Percentiles rank a stretch among this genome's conserved stretches.
Conservation (phyloP, 2,329 filamentous ascomycete genomes). For the Penicillium sp. region DNA sequence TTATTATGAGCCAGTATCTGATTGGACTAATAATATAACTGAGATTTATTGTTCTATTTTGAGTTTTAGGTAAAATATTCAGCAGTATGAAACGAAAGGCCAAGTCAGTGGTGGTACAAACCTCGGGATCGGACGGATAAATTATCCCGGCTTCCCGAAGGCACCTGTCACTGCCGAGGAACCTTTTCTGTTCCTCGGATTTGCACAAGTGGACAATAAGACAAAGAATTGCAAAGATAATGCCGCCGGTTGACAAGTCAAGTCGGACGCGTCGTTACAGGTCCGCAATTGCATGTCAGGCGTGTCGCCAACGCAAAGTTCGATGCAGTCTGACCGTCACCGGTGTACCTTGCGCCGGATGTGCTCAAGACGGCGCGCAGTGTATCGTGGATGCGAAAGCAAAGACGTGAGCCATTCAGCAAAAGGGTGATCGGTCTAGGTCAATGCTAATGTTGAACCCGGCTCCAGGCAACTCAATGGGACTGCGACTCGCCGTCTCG, state of each 20-base stretch:
- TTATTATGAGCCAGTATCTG: background rate
- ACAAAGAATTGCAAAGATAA: background rate
- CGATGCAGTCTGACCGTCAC: constrained; percentile 22
- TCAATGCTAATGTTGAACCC: background rate
- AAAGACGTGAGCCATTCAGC: constrained; percentile 6
- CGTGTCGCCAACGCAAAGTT: constrained; percentile 21
- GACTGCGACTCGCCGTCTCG: background rate
- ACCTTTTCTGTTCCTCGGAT: background rate
- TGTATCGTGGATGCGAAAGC: constrained; percentile 24
- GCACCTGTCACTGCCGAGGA: background rate
- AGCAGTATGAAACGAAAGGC: background rate
- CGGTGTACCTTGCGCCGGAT: constrained; percentile 28
- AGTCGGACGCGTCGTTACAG: constrained; percentile 11
- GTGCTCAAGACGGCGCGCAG: constrained; percentile 25
- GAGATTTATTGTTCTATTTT: too few species aligned
- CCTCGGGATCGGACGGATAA: background rate
- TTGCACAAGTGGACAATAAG: background rate
- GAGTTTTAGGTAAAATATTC: too few species aligned
- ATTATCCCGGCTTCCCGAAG: background rate
- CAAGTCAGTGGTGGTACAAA: background rate
- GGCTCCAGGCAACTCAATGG: background rate
- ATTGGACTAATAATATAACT: background rate
- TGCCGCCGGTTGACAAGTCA: background rate
- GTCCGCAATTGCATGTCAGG: constrained; percentile 18
- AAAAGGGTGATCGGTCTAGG: background rate